Evolutionary conservation across 306 rosid species (phyloP).

Genomic region (Lathyrus oleraceus): DNA sequence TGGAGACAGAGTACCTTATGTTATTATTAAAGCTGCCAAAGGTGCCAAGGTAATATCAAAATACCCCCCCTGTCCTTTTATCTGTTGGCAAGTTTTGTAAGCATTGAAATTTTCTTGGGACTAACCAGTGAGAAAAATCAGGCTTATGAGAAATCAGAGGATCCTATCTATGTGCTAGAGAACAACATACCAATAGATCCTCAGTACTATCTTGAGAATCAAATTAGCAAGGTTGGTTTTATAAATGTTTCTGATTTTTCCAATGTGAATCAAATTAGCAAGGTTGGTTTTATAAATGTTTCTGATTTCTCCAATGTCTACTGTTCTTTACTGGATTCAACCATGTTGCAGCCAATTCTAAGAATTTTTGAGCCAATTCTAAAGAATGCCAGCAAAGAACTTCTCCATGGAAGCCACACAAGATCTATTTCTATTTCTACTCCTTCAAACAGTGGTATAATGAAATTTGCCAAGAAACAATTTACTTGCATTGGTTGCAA

Average conservation of each 20-base stretch:
- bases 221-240: conserved; percentile 80
- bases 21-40: conserved; percentile 86
- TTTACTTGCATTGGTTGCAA: conserved; percentile 92
- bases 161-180: conserved; percentile 94
- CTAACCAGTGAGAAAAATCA: conserved; percentile 43
- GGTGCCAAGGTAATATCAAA: conserved; percentile 80
- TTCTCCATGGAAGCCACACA: conserved; percentile 96
- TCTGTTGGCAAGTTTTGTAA: conserved; percentile 11
- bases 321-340: conserved; percentile 32
- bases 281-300: conserved; percentile 52
- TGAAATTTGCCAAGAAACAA: conserved; percentile 88
- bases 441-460: conserved; percentile 88
- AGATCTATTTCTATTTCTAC: conserved; percentile 91
- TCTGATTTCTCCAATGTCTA: conserved; percentile 20
- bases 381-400: conserved; percentile 95
- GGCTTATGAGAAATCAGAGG: conserved; percentile 97
- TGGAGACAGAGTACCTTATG: conserved; percentile 98
- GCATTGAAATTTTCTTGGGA: conserved; percentile 21
- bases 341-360: conserved; percentile 79
- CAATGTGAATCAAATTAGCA: conserved; percentile 60
- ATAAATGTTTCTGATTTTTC: conserved; percentile 17
- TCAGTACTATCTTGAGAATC: conserved; percentile 97
- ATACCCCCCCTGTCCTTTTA: neutral
- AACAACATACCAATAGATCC: conserved; percentile 95
- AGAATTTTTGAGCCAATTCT: conserved; percentile 96